Percentiles rank a stretch among this genome's conserved stretches.
Evolutionary conservation across 371 early-diverging fungal genomes (phyloP).

Genomic region (Dinochytrium kinnereticum): DNA sequence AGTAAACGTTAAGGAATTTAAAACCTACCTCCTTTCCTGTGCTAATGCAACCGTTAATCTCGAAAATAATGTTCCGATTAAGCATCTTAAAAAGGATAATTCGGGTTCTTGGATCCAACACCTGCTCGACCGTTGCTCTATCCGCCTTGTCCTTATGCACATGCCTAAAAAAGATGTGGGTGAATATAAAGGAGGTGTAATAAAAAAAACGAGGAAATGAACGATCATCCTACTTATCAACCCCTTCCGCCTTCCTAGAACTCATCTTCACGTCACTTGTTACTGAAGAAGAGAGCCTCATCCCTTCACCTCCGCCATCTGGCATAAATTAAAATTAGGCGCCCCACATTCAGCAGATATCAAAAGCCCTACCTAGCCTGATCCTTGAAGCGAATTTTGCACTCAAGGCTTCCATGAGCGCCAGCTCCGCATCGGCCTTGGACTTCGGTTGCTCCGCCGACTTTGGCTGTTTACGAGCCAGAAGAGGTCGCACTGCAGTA

Average conservation of each 20-base stretch:
- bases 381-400: slow-evolving; percentile 40
- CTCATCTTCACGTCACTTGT: slow-evolving; percentile 67
- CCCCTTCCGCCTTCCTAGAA: slow-evolving; percentile 84
- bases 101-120: slow-evolving; percentile 97
- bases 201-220: slow-evolving; percentile 39
- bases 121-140: slow-evolving; percentile 97
- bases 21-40: slow-evolving; percentile 91
- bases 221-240: slow-evolving; percentile 56
- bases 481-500: neutral
- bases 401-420: slow-evolving; percentile 32
- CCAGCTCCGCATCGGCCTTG: slow-evolving; percentile 2
- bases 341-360: neutral
- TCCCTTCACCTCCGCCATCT: slow-evolving; percentile 56
- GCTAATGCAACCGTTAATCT: slow-evolving; percentile 96
- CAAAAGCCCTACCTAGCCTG: slow-evolving; percentile 12
- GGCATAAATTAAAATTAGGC: slow-evolving; percentile 2
- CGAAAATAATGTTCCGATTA: slow-evolving; percentile 86
- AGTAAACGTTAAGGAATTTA: too few relatives aligned
- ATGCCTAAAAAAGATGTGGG: slow-evolving; percentile 14
- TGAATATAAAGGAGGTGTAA: slow-evolving; percentile 18
- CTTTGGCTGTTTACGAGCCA: neutral
- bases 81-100: slow-evolving; percentile 96
- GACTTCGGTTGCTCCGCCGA: neutral
- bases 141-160: slow-evolving; percentile 88
- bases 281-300: slow-evolving; percentile 51